Evolutionary conservation across 2,329 filamentous ascomycete species (phyloP), one percentile per base, ranked within the genome.

Genomic region (Fusarium austroafricanum): DNA sequence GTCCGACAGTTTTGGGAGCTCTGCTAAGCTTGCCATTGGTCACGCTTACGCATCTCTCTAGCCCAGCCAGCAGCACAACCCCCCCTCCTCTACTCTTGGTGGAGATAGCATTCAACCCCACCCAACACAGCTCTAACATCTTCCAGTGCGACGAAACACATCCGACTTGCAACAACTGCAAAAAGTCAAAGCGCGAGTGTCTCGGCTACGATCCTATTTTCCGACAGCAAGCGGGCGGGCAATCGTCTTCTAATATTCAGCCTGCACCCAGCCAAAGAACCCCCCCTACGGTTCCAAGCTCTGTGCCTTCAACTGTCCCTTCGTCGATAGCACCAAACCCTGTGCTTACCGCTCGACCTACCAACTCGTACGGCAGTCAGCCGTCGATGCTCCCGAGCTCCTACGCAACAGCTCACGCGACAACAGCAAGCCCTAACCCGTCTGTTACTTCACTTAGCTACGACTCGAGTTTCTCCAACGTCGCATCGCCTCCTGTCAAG

Each of bases 141-240:
- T 71, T 58, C 63, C 72, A 71, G 96, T 99, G 96, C 82, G 96
- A 98, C 87, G 96, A 99, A 84, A 90, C 89, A 64, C 94, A 97
- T 79, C 96, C 96, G 21, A 90, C 91, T 62, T 99, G 96, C 84
- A 90, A 93, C 81, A 93, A 96, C 77, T 96, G 92, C 82, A 90
- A 91, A 76, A 96, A 96, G 79, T 94, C 91, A 71, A 96, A 95
- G 81, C 92, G 92, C 75, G 92, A 95, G 74, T 96, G 92, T 76
- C 78, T 94, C 47, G 92, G 92, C 55, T 96, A 96, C 86, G 92
- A 96, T 75, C 92, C 92, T 37, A 92, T 95, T 75, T 96, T 95
- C 82, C 92, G 93, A 80, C 87, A 87, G 70, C 87, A 90, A 29
- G 86, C 91, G 46, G 87, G 89, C 67, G 91, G 93, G 66, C 92